Conservation (phyloP, 441 rosid genomes). For the Aleurites moluccanus region DNA sequence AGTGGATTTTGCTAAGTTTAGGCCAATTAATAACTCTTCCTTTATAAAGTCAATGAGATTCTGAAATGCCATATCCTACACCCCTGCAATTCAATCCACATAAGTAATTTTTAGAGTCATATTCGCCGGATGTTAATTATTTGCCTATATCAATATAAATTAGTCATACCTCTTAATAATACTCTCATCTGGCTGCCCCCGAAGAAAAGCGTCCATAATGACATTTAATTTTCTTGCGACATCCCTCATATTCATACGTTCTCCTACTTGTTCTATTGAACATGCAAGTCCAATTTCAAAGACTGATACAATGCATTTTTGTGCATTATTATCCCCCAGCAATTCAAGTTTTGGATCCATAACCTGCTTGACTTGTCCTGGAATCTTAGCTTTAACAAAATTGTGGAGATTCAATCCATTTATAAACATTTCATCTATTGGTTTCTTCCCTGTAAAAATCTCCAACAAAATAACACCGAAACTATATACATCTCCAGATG, state of each 20-base stretch:
- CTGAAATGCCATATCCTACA: too few species aligned
- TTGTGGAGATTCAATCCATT: background rate
- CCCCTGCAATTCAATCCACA: too few species aligned
- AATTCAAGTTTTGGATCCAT: background rate
- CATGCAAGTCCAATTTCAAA: constrained; percentile 7
- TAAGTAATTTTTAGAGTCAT: too few species aligned
- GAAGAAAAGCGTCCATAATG: background rate
- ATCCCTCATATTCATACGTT: constrained; percentile 6
- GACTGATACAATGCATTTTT: background rate
- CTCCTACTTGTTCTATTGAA: background rate
- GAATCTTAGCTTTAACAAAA: background rate
- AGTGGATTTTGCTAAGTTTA: too few species aligned
- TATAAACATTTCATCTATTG: background rate
- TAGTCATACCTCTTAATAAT: too few species aligned
- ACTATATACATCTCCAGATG: background rate
- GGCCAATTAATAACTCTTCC: too few species aligned
- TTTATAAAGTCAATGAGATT: too few species aligned
- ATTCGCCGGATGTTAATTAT: too few species aligned
- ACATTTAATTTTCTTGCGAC: background rate
- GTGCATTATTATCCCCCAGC: background rate
- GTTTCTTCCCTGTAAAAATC: constrained; percentile 18
- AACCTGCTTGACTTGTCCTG: background rate
- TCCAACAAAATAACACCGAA: constrained; percentile 13
- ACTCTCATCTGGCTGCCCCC: background rate
- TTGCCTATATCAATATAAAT: too few species aligned